Evolutionary conservation across 257 asterid species (phyloP).

Genomic region (Przewalskia tangutica): DNA sequence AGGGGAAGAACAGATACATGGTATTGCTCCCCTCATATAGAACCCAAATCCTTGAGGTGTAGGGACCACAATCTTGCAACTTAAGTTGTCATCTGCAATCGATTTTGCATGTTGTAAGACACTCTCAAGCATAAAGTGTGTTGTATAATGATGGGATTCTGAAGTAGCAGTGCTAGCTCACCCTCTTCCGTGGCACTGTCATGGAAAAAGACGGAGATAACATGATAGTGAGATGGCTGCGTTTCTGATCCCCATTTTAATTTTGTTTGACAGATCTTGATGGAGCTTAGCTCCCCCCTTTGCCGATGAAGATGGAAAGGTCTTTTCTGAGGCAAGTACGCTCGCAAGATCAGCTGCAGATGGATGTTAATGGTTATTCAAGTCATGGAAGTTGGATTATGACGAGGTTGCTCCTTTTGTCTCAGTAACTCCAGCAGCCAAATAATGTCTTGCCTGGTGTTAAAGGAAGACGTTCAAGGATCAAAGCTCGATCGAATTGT

Average conservation of each 20-base stretch:
- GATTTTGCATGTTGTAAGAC: not conserved
- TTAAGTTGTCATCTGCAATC: not conserved
- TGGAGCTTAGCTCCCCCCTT: conserved; percentile 2
- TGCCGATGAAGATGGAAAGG: conserved; percentile 5
- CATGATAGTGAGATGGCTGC: not conserved
- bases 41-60: not conserved
- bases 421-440: not conserved
- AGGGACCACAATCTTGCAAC: not conserved
- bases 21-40: not conserved
- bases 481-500: not conserved
- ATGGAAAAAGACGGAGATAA: not conserved
- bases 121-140: not conserved
- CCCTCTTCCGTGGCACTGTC: not conserved
- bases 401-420: conserved; percentile 1
- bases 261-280: not conserved
- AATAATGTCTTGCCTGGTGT: not conserved
- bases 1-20: not conserved
- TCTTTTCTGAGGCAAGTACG: conserved; percentile 3
- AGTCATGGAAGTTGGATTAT: conserved; percentile 3
- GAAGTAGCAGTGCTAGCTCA: not conserved
- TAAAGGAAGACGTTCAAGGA: not conserved
- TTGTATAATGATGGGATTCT: not conserved
- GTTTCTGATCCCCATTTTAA: not conserved
- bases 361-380: not conserved
- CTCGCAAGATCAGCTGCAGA: not conserved